These are phyloP conservation scores for Pelargonium exstipulatum DNA, from an alignment of 441 rosid genomes.

Conservation along the genomic window DNA sequence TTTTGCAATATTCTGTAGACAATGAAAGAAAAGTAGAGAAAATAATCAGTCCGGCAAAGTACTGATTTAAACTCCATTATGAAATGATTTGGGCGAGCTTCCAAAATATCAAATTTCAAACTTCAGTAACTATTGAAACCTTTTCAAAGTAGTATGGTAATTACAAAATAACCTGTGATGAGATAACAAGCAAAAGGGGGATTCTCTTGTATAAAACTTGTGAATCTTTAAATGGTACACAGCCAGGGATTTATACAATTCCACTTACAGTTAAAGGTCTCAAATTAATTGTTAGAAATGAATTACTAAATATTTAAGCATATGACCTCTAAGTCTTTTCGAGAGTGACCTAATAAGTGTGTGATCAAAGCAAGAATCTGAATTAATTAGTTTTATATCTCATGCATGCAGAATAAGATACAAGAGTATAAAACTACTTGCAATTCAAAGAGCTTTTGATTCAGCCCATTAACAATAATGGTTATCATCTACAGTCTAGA, in stretches of 20 bases:
- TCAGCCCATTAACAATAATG: background rate
- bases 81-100: slow-evolving; percentile 1
- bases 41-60: background rate
- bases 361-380: background rate
- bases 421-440: background rate
- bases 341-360: background rate
- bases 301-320: background rate
- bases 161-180: background rate
- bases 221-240: background rate
- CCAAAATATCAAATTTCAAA: background rate
- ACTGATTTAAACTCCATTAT: background rate
- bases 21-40: background rate
- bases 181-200: background rate
- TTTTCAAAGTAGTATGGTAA: background rate
- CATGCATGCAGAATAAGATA: too few relatives aligned
- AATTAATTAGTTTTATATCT: too few relatives aligned
- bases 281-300: background rate
- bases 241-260: background rate
- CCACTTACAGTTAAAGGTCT: background rate
- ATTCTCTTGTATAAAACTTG: background rate
- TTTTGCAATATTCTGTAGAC: slow-evolving; percentile 62
- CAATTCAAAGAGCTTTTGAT: background rate
- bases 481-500: background rate
- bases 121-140: background rate
- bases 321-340: background rate